phyloP scores from a whole-genome alignment of 2,329 filamentous ascomycete species.

The Diaporthe citrichinensis region DNA sequence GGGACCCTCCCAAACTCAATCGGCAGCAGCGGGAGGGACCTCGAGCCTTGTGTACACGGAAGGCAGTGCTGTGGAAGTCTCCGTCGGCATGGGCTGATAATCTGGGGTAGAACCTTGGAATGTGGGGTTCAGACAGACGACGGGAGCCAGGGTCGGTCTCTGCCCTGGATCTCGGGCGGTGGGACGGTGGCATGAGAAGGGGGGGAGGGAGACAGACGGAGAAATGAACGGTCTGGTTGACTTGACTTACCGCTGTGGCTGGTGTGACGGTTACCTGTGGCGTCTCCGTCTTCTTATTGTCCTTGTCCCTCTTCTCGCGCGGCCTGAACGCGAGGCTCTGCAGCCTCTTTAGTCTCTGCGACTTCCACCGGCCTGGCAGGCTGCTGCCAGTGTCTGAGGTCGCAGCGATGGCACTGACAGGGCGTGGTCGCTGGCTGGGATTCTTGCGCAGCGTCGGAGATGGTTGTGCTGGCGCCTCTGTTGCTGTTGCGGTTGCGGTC shows the following conservation, averaged over 20 bases:
- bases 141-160: constrained; percentile 12
- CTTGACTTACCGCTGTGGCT: constrained; percentile 39
- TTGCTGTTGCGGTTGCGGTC: not conserved
- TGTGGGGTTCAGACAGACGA: constrained; percentile 38
- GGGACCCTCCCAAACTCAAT: constrained; percentile 25
- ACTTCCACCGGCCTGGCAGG: constrained; percentile 29
- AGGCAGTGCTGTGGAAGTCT: constrained; percentile 32
- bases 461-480: constrained; percentile 6
- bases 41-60: not conserved
- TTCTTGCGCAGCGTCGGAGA: not conserved
- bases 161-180: constrained; percentile 6
- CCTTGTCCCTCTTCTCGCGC: constrained; percentile 29
- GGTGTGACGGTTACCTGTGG: constrained; percentile 34
- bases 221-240: constrained; percentile 8
- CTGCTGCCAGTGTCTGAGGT: constrained; percentile 1
- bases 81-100: constrained; percentile 41
- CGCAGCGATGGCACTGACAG: constrained; percentile 21
- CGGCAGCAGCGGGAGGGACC: constrained; percentile 14
- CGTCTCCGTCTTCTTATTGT: constrained; percentile 21
- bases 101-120: constrained; percentile 41
- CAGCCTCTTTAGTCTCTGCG: constrained; percentile 31
- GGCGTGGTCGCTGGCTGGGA: constrained; percentile 48
- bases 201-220: not conserved
- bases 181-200: not conserved
- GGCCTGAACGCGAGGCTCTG: constrained; percentile 24